Evolutionary conservation across 2,329 filamentous ascomycete species (phyloP), one percentile per base, ranked within the genome.

Genomic region (Stachybotrys chlorohalonatus): DNA sequence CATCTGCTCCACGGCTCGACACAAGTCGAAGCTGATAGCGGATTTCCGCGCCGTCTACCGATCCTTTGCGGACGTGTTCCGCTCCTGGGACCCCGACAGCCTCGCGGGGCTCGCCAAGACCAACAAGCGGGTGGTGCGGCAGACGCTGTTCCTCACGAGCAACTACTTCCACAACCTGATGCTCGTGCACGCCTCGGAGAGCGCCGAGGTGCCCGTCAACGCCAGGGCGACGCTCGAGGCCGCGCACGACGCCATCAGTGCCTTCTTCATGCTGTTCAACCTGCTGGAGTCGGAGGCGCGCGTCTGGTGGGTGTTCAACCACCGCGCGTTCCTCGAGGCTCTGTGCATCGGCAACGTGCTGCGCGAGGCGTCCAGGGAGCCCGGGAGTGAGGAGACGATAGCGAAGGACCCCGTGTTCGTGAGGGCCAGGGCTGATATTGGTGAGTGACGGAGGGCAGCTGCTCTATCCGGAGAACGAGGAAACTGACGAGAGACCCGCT

Each of bases 301-400:
- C 13, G 87, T 91, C 1, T 92, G 88, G 88, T 93, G 88, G 88
- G 87, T 90, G 1, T 90, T 91, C 60, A 89, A 90, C 66, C 89
- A 92, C 65, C 76, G 89, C 1, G 88, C 88, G 0, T 92, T 92
- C 64, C 76, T 92, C 53, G 88, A 92, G 73, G 86, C 86, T 36
- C 67, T 85, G 64, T 89, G 82, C 69, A 88, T 87, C 51, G 81
- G 82, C 24, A 79, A 78, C 57, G 77, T 85, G 30, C 66, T 86
- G 55, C 72, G 76, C 47, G 80, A 84, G 64, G 73, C 75, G 17
- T 64, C 68, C 3, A 73, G 71, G 46, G 75, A 80, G 57, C 70
- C 73, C 9, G 70, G 70, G 0, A 76, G 74, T 2, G 68, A 68
- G 42, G 80, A 82, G 36, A 62, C 72, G 30, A 62, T 79, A 50